Evolutionary conservation across 371 early-diverging fungal species (phyloP).

Genomic region (Entomophthora muscae): DNA sequence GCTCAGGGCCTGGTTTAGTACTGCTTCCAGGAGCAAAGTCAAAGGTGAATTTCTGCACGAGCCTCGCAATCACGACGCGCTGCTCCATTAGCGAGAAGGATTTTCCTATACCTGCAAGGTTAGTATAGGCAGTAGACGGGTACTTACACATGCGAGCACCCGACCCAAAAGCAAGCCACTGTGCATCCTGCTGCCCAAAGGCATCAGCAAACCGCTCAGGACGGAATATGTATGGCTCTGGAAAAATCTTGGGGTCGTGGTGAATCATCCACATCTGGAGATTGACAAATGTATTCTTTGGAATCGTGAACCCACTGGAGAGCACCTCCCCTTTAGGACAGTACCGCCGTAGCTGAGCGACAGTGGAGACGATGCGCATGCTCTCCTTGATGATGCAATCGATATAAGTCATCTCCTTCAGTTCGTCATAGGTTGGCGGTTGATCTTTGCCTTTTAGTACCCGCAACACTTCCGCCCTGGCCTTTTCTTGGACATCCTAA

Average conservation of each 20-base stretch:
- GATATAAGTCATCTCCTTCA: conserved; percentile 1
- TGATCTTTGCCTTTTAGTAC: background rate
- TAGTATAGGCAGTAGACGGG: conserved; percentile 12
- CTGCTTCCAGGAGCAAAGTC: background rate
- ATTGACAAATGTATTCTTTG: background rate
- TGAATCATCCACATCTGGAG: background rate
- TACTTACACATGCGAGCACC: conserved; percentile 12
- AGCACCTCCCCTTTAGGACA: background rate
- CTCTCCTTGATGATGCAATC: conserved; percentile 2
- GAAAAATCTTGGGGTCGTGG: background rate
- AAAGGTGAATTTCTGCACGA: conserved; percentile 10
- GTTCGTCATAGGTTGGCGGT: background rate
- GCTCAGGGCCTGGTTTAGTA: too few relatives aligned
- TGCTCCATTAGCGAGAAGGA: conserved; percentile 33
- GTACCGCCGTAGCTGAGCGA: background rate
- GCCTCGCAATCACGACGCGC: conserved; percentile 26
- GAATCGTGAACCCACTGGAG: background rate
- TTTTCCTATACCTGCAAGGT: conserved; percentile 19
- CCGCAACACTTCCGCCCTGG: background rate
- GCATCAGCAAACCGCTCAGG: background rate
- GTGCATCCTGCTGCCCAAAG: conserved; percentile 26
- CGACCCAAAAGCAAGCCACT: conserved; percentile 21
- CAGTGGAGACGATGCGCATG: conserved; percentile 3
- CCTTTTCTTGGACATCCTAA: conserved; percentile 7
- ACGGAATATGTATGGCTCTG: background rate